These are phyloP conservation scores for Trichoderma oligosporum DNA, from an alignment of 2,329 filamentous ascomycete species.

Conservation along the genomic window DNA sequence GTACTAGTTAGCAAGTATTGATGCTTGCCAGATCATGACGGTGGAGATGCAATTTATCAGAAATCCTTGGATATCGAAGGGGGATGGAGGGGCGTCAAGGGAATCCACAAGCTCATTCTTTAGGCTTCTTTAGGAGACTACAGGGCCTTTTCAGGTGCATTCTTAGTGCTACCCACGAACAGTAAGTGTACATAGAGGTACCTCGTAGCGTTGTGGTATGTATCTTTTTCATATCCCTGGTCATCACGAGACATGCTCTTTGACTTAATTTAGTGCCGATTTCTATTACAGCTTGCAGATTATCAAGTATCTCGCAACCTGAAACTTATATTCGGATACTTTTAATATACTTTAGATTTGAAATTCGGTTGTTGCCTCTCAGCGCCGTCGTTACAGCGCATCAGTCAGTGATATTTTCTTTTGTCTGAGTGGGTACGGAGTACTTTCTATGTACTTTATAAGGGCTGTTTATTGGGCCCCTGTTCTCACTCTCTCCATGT, in stretches of 20 bases:
- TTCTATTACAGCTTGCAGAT: neutral
- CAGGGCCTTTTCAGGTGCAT: constrained; percentile 1
- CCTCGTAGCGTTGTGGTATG: neutral
- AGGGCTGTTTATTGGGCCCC: neutral
- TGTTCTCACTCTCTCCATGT: neutral
- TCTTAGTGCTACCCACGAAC: neutral
- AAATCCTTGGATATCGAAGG: constrained; percentile 13
- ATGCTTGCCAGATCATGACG: neutral
- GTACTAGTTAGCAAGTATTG: neutral
- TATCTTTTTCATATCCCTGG: neutral
- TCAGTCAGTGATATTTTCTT: neutral
- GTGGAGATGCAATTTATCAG: constrained; percentile 18
- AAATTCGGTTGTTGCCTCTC: constrained; percentile 1
- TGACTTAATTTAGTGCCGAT: neutral
- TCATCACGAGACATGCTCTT: constrained; percentile 5
- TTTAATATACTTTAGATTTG: neutral
- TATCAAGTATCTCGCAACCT: constrained; percentile 9
- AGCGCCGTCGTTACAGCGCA: constrained; percentile 3
- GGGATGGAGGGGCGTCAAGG: neutral
- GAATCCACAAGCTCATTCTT: neutral
- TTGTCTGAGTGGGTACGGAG: neutral
- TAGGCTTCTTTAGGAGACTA: constrained; percentile 15
- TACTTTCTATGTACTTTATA: too few species aligned
- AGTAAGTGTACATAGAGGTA: too few species aligned
- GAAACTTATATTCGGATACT: neutral